These are phyloP conservation scores for Phytophthora uliginosa DNA, from an alignment of 352 stramenopile species.

Conservation along the genomic window DNA sequence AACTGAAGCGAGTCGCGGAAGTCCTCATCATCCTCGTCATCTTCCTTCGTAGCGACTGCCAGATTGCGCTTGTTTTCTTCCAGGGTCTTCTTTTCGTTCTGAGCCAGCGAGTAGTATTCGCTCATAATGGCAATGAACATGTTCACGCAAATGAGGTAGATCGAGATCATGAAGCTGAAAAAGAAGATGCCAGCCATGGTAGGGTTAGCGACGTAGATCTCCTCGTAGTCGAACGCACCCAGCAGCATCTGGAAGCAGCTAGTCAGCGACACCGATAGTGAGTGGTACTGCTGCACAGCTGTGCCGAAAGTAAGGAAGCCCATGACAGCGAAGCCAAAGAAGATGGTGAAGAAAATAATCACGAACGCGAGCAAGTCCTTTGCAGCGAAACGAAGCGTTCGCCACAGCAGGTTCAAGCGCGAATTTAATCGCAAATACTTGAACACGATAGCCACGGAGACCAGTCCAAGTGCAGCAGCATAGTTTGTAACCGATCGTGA, in stretches of 20 bases:
- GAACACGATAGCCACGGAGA: constrained; percentile 85
- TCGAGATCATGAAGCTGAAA: constrained; percentile 85
- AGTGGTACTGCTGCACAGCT: constrained; percentile 75
- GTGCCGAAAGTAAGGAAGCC: constrained; percentile 81
- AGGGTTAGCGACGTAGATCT: constrained; percentile 73
- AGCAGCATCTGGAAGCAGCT: constrained; percentile 90
- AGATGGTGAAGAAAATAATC: constrained; percentile 87
- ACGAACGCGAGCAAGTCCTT: constrained; percentile 84
- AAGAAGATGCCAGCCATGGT: constrained; percentile 87
- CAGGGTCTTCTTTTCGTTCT: constrained; percentile 72
- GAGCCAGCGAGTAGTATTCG: constrained; percentile 83
- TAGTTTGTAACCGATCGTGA: constrained; percentile 68
- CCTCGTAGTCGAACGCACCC: constrained; percentile 82
- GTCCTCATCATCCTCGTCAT: constrained; percentile 42
- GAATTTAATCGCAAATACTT: constrained; percentile 87
- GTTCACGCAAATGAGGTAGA: constrained; percentile 87
- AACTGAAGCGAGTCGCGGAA: constrained; percentile 69
- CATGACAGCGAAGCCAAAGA: constrained; percentile 84
- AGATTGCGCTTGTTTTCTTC: constrained; percentile 65
- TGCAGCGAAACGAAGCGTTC: constrained; percentile 76
- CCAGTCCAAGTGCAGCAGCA: constrained; percentile 63
- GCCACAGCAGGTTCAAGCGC: constrained; percentile 83
- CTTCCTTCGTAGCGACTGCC: constrained; percentile 23
- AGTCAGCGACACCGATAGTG: constrained; percentile 71
- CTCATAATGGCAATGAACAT: constrained; percentile 91